These are phyloP conservation scores for Tripterygium wilfordii DNA, from an alignment of 177 flowering plant species.

Conservation along the genomic window DNA sequence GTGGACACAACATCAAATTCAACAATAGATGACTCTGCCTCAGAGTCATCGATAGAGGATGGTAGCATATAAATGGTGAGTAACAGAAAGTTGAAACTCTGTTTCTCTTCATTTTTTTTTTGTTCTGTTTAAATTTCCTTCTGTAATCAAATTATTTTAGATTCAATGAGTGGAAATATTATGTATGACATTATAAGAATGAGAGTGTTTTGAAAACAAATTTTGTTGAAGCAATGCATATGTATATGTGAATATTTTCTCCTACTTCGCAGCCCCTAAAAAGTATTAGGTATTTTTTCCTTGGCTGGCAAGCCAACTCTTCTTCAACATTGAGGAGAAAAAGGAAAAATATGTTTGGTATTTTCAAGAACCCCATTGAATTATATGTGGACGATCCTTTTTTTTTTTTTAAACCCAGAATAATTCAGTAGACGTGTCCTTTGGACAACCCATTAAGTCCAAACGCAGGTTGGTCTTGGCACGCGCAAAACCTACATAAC, in stretches of 20 bases:
- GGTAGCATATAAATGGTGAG: constrained; percentile 23
- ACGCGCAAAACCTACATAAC: no score
- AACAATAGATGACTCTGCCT: constrained; percentile 67
- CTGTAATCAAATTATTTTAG: no score
- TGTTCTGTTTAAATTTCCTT: neutral
- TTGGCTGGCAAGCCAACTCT: no score
- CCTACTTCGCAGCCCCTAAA: constrained; percentile 7
- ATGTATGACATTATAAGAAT: constrained; percentile 4
- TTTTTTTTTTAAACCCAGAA: no score
- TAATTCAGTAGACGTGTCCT: no score
- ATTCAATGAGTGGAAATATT: constrained; percentile 10
- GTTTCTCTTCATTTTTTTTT: neutral
- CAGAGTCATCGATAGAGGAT: constrained; percentile 62
- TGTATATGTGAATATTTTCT: constrained; percentile 14
- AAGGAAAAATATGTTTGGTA: no score
- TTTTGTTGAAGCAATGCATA: constrained; percentile 16
- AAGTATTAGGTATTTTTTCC: no score
- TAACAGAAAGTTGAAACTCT: neutral
- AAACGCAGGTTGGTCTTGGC: no score
- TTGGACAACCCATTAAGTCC: no score
- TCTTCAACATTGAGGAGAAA: no score
- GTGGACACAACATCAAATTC: constrained; percentile 58
- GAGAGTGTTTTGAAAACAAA: constrained; percentile 4
- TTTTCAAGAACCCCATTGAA: no score
- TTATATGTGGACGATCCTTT: no score